Evolutionary conservation across 2,329 filamentous ascomycete genomes (phyloP).

Genomic region (Paramyrothecium roridum): DNA sequence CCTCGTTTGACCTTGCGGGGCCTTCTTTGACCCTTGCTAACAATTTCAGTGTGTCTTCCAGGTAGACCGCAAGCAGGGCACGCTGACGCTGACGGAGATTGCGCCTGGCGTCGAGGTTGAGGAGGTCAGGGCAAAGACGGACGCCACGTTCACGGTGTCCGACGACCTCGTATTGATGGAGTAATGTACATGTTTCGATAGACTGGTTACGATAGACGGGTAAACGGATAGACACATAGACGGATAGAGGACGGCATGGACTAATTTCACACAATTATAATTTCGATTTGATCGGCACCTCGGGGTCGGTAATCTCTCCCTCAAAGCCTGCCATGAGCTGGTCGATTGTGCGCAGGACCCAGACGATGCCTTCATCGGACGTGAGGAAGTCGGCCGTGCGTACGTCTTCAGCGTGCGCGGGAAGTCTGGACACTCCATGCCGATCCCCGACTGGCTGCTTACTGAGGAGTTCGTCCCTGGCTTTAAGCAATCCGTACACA

Average conservation of each 20-base stretch:
- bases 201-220: too few species aligned
- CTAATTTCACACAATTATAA: too few species aligned
- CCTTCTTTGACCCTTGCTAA: slow-evolving; percentile 10
- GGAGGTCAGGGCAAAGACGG: slow-evolving; percentile 67
- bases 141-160: slow-evolving; percentile 62
- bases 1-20: too few species aligned
- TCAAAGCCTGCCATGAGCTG: background rate
- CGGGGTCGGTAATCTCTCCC: background rate
- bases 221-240: too few species aligned
- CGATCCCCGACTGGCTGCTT: too few species aligned
- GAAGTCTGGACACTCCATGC: too few species aligned
- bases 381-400: background rate
- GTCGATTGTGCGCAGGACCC: background rate
- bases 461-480: background rate
- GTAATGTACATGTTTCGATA: slow-evolving; percentile 12
- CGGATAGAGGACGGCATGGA: too few species aligned
- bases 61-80: slow-evolving; percentile 60
- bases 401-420: too few species aligned
- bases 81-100: slow-evolving; percentile 67
- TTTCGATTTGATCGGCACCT: too few species aligned
- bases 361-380: background rate
- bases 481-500: background rate
- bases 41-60: slow-evolving; percentile 63
- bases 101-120: slow-evolving; percentile 67
- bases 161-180: slow-evolving; percentile 48